phyloP scores from a whole-genome alignment of 441 rosid genomes.

The Iberis amara region DNA sequence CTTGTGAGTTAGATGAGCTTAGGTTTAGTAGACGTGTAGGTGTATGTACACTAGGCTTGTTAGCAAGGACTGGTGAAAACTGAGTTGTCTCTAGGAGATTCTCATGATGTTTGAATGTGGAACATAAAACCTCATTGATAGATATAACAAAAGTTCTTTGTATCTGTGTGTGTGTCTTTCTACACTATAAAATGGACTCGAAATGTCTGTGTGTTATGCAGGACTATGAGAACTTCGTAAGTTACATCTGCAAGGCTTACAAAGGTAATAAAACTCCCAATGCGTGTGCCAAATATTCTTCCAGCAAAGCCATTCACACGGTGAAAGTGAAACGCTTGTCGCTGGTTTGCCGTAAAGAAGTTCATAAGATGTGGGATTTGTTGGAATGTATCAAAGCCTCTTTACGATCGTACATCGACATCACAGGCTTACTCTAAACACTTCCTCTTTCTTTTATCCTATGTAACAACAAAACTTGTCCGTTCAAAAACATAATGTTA shows the following conservation, averaged over 20 bases:
- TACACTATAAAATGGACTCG: background rate
- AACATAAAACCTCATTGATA: no score
- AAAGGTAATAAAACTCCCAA: constrained; percentile 39
- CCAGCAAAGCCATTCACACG: constrained; percentile 6
- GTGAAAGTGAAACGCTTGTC: constrained; percentile 19
- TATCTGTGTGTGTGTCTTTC: no score
- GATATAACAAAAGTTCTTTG: no score
- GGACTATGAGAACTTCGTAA: constrained; percentile 73
- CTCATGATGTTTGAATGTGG: no score
- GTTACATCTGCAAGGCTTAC: constrained; percentile 78
- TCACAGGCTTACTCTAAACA: constrained; percentile 10
- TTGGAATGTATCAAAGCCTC: constrained; percentile 29
- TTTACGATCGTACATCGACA: background rate
- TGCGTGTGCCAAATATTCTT: constrained; percentile 46
- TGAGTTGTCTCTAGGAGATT: no score
- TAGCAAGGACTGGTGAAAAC: no score
- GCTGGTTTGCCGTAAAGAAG: constrained; percentile 46
- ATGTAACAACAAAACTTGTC: background rate
- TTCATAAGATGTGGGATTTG: constrained; percentile 9
- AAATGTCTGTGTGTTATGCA: constrained; percentile 10
- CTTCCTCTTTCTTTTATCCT: background rate
- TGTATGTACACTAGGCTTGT: no score
- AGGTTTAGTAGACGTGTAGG: background rate
- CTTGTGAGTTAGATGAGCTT: constrained; percentile 7
- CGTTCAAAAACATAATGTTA: no score